Evolutionary conservation across 768 basidiomycete genomes (phyloP), one percentile per base, ranked within the genome.

Genomic region (Coprinopsis strossmayeri): DNA sequence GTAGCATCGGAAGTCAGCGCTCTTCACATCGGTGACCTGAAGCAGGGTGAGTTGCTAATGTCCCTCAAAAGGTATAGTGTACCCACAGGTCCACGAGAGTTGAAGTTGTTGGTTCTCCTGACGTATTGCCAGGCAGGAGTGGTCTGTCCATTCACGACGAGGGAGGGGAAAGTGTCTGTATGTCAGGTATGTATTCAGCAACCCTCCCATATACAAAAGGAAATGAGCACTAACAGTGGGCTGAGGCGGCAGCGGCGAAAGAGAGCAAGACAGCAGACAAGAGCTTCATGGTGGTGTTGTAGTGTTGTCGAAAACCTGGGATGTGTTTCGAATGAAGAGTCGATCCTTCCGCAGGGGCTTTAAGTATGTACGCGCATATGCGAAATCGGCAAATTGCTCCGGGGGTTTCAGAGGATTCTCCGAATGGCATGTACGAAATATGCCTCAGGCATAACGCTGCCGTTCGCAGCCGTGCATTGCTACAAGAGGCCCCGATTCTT

Each of bases 1-100:
- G 59, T 77, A 74, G 62, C 74, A 77, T 30, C 73, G 64, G 59
- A 77, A 66, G 48, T 75, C 73, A n/a, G 61, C 40, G 53, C 70
- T 73, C 35, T 60, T 72, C 30, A 77, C 73, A 51, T 76, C 69
- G 24, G 67, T 69, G 24, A 76, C 71, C 70, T 72, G 20, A 9
- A 13, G 35, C 43, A 17, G 24, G 23, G 23, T 1, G 23, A 1
- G 27, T 3, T 23, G 28, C 13, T 27, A 12, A 13, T 38, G 24
- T 30, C 9, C 20, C 20, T 20, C 2, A 20, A 39, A 24, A 44
- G 18, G 9, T 20, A 39, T 12, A 40, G 43, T 10, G 24, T 13
- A 55, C 62, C 9, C 23, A 73, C 69, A 2, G 72, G 72, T 26
- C 59, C 58, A 15, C 65, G 68, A 25, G 58, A 62, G 50, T 75